Evolutionary conservation across 495 filamentous ascomycete species (phyloP), one percentile per base, ranked within the genome.

Genomic region (Daldinia childiae): DNA sequence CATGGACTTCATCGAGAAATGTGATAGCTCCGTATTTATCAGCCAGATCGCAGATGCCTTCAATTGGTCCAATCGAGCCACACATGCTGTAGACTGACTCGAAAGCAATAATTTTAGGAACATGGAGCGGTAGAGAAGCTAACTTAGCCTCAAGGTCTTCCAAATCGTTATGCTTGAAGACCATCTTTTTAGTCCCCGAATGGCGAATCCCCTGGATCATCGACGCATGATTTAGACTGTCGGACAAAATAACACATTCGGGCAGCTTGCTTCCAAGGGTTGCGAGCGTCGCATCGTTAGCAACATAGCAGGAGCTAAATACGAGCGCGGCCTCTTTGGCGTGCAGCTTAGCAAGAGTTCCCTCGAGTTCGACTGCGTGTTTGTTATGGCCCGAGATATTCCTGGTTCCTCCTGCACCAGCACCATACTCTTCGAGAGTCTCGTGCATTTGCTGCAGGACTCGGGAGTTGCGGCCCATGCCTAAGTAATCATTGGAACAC

Each of bases 121-220:
- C 86, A 50, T 94, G 84, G 2, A 90, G 78, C 0, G 95, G 93
- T 34, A 99, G 86, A 15, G 93, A 91, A 4, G 94, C 94, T 62
- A 99, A 85, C 76, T 99, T 98, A 51, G 86, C 83, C 81, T 99
- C 95, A 6, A 99, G 85, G 70, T 99, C 96, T 11, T 84, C 86
- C 30, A 98, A 74, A 75, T 99, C 95, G 69, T 99, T 99, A 82
- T 99, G 95, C 81, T 95, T 95, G 88, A 99, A 98, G 50, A 99
- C 95, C 81, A 99, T 87, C 84, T 99, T 99, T 82, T 90, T 93
- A 17, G 95, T 92, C 21, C 94, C 93, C 5, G 94, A 98, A 82
- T 98, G 95, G 19, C 96, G 93, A 75, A 99, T 99, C 56, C 95
- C 95, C 82, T 98, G 96, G 73, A 99, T 99, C 95, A 99, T 99